Evolutionary conservation across 208 protist genomes (phyloP).

Genomic region (Acanthamoeba polyphaga): DNA sequence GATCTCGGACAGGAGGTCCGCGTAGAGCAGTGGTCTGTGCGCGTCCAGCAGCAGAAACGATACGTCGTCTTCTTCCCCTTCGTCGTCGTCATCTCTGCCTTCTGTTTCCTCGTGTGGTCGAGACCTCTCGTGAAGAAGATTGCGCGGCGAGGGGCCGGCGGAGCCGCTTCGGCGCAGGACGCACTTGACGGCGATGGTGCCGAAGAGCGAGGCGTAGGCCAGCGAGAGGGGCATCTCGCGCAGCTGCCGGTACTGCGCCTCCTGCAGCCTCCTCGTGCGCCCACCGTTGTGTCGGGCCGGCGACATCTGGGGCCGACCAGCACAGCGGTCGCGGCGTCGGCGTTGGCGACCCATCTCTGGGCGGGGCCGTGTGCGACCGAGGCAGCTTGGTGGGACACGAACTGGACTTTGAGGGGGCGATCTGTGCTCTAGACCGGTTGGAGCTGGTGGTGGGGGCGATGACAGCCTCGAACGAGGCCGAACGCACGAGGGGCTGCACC

Average conservation of each 20-base stretch:
- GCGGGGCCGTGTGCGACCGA: too few relatives aligned
- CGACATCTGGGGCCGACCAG: too few relatives aligned
- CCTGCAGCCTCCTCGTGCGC: not conserved
- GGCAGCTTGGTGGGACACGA: too few relatives aligned
- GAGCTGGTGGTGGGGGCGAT: too few relatives aligned
- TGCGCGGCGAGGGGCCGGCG: not conserved
- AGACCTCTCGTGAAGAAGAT: not conserved
- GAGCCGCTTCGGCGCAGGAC: not conserved
- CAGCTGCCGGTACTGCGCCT: not conserved
- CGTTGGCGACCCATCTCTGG: too few relatives aligned
- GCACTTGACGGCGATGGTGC: not conserved
- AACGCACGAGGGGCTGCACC: too few relatives aligned
- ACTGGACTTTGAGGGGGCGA: too few relatives aligned
- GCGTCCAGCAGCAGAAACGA: conserved; percentile 1
- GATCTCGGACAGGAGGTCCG: not conserved
- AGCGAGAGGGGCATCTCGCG: not conserved
- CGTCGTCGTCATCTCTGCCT: not conserved
- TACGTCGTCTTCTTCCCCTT: not conserved
- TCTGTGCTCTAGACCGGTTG: too few relatives aligned
- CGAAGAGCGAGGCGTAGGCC: not conserved
- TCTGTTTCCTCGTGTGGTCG: not conserved
- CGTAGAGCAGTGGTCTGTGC: not conserved
- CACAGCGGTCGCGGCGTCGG: too few relatives aligned
- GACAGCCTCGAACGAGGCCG: too few relatives aligned
- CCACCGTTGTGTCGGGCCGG: too few relatives aligned